Base-by-base conservation (phyloP, 2,329 filamentous ascomycete species). In the Venturia oleaginea region DNA sequence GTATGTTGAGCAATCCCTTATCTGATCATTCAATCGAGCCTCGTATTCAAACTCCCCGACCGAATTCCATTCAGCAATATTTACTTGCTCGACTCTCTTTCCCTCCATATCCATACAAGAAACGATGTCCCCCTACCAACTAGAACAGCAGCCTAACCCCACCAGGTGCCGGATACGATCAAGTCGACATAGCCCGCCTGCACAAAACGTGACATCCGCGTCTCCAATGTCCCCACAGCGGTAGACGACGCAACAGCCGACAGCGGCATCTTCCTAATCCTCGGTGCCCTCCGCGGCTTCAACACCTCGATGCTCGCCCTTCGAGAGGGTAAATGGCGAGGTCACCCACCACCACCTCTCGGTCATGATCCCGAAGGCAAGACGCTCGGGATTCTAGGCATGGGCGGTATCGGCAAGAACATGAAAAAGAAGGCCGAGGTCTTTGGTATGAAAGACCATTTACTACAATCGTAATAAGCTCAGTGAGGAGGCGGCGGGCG, bases 201-300 rank as follows among this genome's bases (percentile, higher is more conserved):
- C 78, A 88, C 85, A 11, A 78, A 79, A 1, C 85, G 84, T 63
- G 79, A 79, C 3, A 82, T 95, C 68, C 81, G 79, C 51, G 88
- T 96, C 40, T 91, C 89, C 68, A 94, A 95, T 75, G 87, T 89
- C 1, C 91, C 90, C n/a, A 86, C 84, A 0, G 88, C 89, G 34
- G 89, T 92, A 54, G 87, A 94, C 74, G 89, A 94, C 73, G 85
- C 90, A 43, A 96, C 91, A 0, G 91, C 91, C 64, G 91, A 96
- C 74, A 82, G 86, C 8, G 88, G 84, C 71, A 86, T 95, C 72
- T 96, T 91, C 73, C 81, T 96, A 4, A 86, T 95, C 67, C 79
- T 96, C 59, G 91, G 91, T 19, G 88, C 90, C 10, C 79, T 96
- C 66, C 83, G 91, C 61, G 88, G 89, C 72, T 86, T 93, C 71